Percentiles rank a stretch among this genome's conserved stretches.
Conservation (phyloP, 805 yeast genomes). For the Yamadazyma sp. region DNA sequence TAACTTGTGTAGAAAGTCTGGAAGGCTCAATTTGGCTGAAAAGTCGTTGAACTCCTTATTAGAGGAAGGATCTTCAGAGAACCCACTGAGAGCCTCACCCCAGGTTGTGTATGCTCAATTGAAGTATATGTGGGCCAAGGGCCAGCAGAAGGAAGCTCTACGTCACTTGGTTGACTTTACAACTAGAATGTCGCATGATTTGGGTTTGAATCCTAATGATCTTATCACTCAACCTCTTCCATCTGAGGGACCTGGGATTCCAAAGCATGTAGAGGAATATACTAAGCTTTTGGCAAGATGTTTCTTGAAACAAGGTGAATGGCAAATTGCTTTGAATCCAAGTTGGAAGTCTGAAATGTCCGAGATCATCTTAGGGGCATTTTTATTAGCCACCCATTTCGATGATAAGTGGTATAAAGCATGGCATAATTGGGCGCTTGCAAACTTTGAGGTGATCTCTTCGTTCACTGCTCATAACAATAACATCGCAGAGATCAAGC, state of each 20-base stretch:
- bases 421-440: constrained; percentile 99
- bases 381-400: constrained; percentile 90
- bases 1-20: constrained; percentile 90
- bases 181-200: constrained; percentile 81
- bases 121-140: constrained; percentile 96
- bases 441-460: constrained; percentile 92
- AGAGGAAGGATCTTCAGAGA: constrained; percentile 66
- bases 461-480: constrained; percentile 41
- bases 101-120: constrained; percentile 96
- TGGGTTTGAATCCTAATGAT: constrained; percentile 84
- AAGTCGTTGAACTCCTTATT: constrained; percentile 79
- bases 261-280: constrained; percentile 76
- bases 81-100: constrained; percentile 84
- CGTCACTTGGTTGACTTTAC: constrained; percentile 86
- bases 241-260: constrained; percentile 64
- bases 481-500: constrained; percentile 16
- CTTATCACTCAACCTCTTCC: constrained; percentile 85
- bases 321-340: constrained; percentile 83
- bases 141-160: constrained; percentile 83
- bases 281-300: constrained; percentile 89
- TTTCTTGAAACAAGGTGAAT: constrained; percentile 95
- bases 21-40: constrained; percentile 88
- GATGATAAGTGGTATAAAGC: constrained; percentile 95
- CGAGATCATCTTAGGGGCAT: constrained; percentile 87
- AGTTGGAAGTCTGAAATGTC: constrained; percentile 78